Conservation (phyloP, 1,284 basidiomycete genomes). For the Xerocomus nothofagi region DNA sequence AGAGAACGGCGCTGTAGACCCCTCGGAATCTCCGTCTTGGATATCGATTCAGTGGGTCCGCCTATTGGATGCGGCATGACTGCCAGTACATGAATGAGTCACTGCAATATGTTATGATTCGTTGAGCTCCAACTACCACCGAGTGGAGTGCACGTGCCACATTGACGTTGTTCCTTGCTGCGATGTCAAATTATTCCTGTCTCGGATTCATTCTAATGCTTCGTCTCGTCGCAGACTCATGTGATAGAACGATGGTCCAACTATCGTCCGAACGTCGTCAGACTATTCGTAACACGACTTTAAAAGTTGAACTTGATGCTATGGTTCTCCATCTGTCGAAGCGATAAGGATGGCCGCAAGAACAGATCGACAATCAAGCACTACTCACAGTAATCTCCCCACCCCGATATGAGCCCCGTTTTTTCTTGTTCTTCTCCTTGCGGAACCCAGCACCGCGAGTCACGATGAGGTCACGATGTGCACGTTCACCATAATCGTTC, state of each 20-base stretch:
- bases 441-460: slow-evolving; percentile 94
- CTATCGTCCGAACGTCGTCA: background rate
- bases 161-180: background rate
- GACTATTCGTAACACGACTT: background rate
- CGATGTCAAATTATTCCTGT: no score
- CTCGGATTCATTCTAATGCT: no score
- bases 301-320: slow-evolving; percentile 79
- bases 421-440: slow-evolving; percentile 99
- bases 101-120: no score
- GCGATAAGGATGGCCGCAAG: slow-evolving; percentile 11
- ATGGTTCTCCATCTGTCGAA: slow-evolving; percentile 68
- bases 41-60: slow-evolving; percentile 49
- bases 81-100: background rate
- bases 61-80: slow-evolving; percentile 42
- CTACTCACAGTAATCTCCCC: slow-evolving; percentile 84
- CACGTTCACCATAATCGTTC: slow-evolving; percentile 88
- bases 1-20: slow-evolving; percentile 2
- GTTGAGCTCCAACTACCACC: no score
- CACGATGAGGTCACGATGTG: slow-evolving; percentile 85
- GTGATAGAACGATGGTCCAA: background rate
- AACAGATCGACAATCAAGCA: background rate
- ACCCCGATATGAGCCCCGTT: slow-evolving; percentile 88
- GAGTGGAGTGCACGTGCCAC: background rate
- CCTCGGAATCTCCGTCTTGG: slow-evolving; percentile 40
- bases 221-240: background rate